Conservation (phyloP, 805 yeast species). For the Candida namnaoensis region DNA sequence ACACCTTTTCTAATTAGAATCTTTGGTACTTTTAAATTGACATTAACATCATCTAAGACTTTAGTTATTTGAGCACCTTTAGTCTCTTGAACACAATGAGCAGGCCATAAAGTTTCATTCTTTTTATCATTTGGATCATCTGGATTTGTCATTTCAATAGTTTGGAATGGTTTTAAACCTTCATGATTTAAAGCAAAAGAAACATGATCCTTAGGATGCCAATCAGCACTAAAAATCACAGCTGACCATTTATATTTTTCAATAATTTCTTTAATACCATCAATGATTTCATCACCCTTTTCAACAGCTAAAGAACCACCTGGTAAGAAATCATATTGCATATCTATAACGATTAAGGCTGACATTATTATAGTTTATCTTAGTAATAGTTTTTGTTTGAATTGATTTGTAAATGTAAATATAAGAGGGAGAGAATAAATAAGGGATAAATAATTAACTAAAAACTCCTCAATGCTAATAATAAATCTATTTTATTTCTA, state of each 20-base stretch:
- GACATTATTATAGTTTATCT: conserved; percentile 6
- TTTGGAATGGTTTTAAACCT: conserved; percentile 38
- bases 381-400: no score
- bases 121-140: conserved; percentile 19
- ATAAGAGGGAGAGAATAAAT: no score
- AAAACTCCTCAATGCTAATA: no score
- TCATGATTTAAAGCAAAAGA: conserved; percentile 74
- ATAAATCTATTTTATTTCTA: no score
- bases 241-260: conserved; percentile 46
- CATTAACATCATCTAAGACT: conserved; percentile 29
- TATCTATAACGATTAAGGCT: conserved; percentile 70
- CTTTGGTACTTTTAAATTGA: conserved; percentile 25
- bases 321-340: conserved; percentile 84
- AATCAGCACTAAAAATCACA: conserved; percentile 72
- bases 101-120: conserved; percentile 73
- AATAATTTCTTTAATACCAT: conserved; percentile 39
- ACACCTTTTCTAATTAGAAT: conserved; percentile 64
- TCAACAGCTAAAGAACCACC: conserved; percentile 75
- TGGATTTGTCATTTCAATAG: conserved; percentile 44
- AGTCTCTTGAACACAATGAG: conserved; percentile 74
- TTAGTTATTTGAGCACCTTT: conserved; percentile 57
- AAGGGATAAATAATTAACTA: no score
- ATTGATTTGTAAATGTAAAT: no score
- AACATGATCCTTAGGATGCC: conserved; percentile 77
- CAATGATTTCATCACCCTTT: conserved; percentile 51